A percentile compares a stretch with the other conserved stretches of the same genome.
These are phyloP conservation scores for Cunninghamia lanceolata DNA, from an alignment of 75 land plant genomes.

Conservation along the genomic window DNA sequence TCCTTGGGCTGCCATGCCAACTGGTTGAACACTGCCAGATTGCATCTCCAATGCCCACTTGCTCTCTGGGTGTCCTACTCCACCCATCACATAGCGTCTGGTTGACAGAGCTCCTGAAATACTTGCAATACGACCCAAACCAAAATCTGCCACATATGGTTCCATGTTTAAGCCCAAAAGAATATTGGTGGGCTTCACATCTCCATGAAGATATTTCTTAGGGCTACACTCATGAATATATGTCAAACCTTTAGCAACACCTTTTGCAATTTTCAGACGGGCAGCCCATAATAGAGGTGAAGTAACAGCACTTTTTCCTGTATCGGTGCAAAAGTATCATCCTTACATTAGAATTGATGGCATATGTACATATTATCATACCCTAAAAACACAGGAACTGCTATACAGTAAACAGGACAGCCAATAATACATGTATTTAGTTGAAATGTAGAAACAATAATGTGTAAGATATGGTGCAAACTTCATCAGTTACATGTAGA, in stretches of 20 bases:
- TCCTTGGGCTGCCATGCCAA: background rate
- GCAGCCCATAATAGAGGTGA: conserved; percentile 59
- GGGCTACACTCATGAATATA: conserved; percentile 74
- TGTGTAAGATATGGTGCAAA: background rate
- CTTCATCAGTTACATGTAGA: background rate
- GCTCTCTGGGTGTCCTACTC: conserved; percentile 22
- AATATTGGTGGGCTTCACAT: conserved; percentile 68
- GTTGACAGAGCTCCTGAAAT: conserved; percentile 31
- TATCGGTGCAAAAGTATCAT: background rate
- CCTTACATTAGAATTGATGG: background rate
- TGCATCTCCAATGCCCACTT: conserved; percentile 22
- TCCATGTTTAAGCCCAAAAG: conserved; percentile 57
- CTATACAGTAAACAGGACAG: background rate
- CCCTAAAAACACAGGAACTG: background rate
- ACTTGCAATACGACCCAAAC: conserved; percentile 60
- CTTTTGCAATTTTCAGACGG: conserved; percentile 56
- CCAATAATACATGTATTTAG: background rate
- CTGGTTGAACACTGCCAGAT: conserved; percentile 17
- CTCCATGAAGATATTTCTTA: conserved; percentile 74
- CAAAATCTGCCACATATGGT: conserved; percentile 66
- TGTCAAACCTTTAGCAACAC: conserved; percentile 64
- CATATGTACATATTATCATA: background rate
- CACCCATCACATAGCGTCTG: background rate
- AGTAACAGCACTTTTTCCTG: conserved; percentile 37
- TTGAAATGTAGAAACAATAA: background rate